phyloP scores from a whole-genome alignment of 371 early-diverging fungal species.

The Rhizomucor pusillus region DNA sequence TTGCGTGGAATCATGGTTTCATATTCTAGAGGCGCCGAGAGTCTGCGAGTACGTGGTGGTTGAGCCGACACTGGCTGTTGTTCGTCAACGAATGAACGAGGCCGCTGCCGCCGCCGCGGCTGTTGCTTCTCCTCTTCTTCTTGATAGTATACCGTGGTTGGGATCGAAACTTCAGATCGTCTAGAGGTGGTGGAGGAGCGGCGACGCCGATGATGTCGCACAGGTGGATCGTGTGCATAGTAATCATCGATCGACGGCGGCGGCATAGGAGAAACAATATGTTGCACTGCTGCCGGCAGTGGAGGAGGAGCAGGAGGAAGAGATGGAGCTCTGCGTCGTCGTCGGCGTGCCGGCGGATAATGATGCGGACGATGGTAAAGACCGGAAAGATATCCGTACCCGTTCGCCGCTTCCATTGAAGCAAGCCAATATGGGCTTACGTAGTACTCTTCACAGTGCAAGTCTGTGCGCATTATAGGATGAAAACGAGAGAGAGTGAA shows the following conservation, averaged over 20 bases:
- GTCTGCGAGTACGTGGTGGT: too few species aligned
- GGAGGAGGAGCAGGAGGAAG: constrained; percentile 3
- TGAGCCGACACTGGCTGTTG: too few species aligned
- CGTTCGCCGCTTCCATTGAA: constrained; percentile 8
- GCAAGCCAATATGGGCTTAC: constrained; percentile 12
- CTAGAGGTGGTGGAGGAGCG: too few species aligned
- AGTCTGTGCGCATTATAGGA: neutral
- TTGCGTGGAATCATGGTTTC: too few species aligned
- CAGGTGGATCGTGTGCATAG: neutral
- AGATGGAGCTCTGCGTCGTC: constrained; percentile 4
- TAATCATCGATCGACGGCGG: constrained; percentile 1
- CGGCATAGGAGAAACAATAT: constrained; percentile 1
- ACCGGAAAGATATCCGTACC: neutral
- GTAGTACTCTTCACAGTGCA: neutral
- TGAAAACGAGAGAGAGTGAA: neutral
- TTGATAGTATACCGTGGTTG: too few species aligned
- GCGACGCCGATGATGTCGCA: neutral
- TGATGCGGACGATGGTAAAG: too few species aligned
- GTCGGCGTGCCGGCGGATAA: neutral
- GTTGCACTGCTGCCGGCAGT: neutral
- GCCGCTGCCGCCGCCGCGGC: neutral
- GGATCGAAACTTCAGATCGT: too few species aligned
- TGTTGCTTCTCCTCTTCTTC: neutral
- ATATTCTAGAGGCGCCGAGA: too few species aligned
- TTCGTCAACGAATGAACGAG: too few species aligned